These are phyloP conservation scores for Lasiodiplodia theobromae DNA, from an alignment of 2,329 filamentous ascomycete species.

Conservation along the genomic window DNA sequence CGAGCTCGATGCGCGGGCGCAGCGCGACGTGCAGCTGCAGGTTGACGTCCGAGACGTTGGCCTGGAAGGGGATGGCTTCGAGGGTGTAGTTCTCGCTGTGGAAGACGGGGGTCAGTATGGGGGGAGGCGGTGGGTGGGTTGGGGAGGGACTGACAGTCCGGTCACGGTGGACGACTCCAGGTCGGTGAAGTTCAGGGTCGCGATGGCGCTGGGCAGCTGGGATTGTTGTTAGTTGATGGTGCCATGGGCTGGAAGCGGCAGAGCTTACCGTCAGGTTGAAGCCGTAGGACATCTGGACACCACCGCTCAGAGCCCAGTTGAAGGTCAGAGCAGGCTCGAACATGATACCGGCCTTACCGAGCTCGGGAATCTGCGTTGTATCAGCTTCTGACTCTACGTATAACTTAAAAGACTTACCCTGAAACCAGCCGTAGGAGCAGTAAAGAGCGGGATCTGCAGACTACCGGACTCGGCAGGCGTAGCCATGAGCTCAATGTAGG, in stretches of 20 bases:
- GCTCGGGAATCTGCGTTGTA: conserved; percentile 39
- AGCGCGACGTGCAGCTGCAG: conserved; percentile 42
- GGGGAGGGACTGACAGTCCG: conserved; percentile 1
- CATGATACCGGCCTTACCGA: conserved; percentile 46
- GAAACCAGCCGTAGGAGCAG: conserved; percentile 42
- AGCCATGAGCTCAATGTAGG: conserved; percentile 45
- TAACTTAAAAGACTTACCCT: conserved; percentile 10
- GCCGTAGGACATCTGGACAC: conserved; percentile 45
- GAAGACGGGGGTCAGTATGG: not conserved
- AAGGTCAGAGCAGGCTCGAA: conserved; percentile 41
- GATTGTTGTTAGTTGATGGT: not conserved
- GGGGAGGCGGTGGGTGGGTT: no score
- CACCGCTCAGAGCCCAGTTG: conserved; percentile 39
- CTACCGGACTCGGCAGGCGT: conserved; percentile 36
- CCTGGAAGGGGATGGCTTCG: conserved; percentile 43
- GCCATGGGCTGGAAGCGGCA: not conserved
- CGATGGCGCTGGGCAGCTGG: conserved; percentile 10
- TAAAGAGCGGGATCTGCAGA: conserved; percentile 37
- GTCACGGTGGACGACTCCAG: conserved; percentile 16
- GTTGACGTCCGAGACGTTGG: conserved; percentile 39
- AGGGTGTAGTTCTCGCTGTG: conserved; percentile 36
- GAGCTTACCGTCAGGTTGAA: conserved; percentile 43
- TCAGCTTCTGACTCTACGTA: not conserved
- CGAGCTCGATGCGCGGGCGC: conserved; percentile 44
- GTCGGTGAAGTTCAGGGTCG: conserved; percentile 20